A percentile compares a stretch with the other conserved stretches of the same genome.
These are phyloP conservation scores for Plasmodium berghei DNA, from an alignment of 169 alveolate genomes.

Conservation along the genomic window DNA sequence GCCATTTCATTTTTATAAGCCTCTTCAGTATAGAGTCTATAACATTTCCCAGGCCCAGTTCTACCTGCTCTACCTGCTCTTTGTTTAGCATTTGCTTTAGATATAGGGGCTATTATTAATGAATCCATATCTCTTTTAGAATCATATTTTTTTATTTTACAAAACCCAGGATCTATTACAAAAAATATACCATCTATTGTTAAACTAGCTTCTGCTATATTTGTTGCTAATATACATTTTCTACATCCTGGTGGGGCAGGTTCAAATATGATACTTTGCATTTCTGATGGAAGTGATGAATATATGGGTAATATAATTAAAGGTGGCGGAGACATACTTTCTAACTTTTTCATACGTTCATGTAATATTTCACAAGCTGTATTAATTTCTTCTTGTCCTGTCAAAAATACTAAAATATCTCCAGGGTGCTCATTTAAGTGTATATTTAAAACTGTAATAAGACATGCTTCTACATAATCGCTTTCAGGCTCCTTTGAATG, in stretches of 20 bases:
- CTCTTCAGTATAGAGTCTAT: slow-evolving; percentile 98
- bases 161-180: slow-evolving; percentile 99
- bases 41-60: slow-evolving; percentile 99
- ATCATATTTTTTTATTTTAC: slow-evolving; percentile 96
- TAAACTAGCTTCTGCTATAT: slow-evolving; percentile 99
- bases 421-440: slow-evolving; percentile 98
- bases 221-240: slow-evolving; percentile 99
- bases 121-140: slow-evolving; percentile 99
- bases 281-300: slow-evolving; percentile 97
- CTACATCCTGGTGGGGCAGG: slow-evolving; percentile 99
- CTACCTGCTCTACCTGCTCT: slow-evolving; percentile 99
- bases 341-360: slow-evolving; percentile 95
- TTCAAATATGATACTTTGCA: slow-evolving; percentile 97
- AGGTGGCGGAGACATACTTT: slow-evolving; percentile 96
- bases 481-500: slow-evolving; percentile 98
- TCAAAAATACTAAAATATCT: slow-evolving; percentile 97
- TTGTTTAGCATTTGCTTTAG: slow-evolving; percentile 98
- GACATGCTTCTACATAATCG: slow-evolving; percentile 98
- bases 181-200: slow-evolving; percentile 99
- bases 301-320: slow-evolving; percentile 96
- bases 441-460: slow-evolving; percentile 96
- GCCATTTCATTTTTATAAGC: slow-evolving; percentile 99
- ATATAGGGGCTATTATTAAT: slow-evolving; percentile 97
- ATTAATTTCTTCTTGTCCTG: slow-evolving; percentile 99
- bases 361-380: slow-evolving; percentile 97